Evolutionary conservation across 2,329 filamentous ascomycete species (phyloP), one percentile per base, ranked within the genome.

Genomic region (Microdochium trichocladiopsis): DNA sequence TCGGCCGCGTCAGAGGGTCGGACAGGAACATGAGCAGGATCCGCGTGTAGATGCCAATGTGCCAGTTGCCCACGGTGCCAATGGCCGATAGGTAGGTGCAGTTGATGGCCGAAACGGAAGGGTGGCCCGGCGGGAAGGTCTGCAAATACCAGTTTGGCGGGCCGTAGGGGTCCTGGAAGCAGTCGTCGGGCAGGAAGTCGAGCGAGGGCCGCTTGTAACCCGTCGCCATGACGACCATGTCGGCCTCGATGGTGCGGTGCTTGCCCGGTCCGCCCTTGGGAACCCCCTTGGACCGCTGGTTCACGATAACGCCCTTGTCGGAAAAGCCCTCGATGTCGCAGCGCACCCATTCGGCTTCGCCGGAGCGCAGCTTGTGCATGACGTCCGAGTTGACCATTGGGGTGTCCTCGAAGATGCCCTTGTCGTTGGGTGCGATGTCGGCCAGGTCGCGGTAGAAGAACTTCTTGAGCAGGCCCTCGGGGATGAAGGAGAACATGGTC

Each of bases 91-190:
- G 74, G 58, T 92, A 95, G 0, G 89, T 94, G 73, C 71, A 79
- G 69, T 95, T 95, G 69, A 90, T 92, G 56, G 85, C 86, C 57
- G 86, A 90, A 48, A 95, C 77, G 31, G 82, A 85, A 0, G 86
- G 81, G 58, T 92, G 86, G 3, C 73, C 68, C 0, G 90, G 87
- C 4, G 90, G 90, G 69, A 95, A 95, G 0, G 87, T 88, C 66
- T 95, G 90, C 0, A 95, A 78, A 60, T 94, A 95, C 90, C 90
- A 95, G 66, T 90, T 91, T 0, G 90, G 90, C 1, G 90, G 87
- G 1, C 75, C 72, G 60, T 94, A 95, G 0, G 87, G 85, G 56
- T 88, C 80, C 10, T 80, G 64, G 64, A 94, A 94, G 61, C 80
- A 84, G 50, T 90, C 82, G 0, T 82, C 71, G 0, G 90, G 90